Conservation (phyloP, 192 early-diverging fungal genomes). For the Coemansia sp. region DNA sequence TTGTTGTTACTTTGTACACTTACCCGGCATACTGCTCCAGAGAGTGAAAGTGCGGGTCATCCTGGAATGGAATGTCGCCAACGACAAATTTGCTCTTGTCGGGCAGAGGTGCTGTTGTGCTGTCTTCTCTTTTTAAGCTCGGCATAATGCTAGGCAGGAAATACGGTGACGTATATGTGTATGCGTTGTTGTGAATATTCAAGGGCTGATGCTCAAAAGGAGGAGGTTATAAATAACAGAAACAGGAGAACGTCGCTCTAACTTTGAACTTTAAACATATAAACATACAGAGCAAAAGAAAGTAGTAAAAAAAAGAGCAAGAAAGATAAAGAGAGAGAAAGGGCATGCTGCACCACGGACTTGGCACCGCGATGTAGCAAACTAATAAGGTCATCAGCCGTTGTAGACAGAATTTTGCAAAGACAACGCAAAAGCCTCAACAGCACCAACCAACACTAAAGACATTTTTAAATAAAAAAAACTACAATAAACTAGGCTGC, state of each 20-base stretch:
- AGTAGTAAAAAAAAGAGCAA: neutral
- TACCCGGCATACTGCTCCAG: slow-evolving; percentile 48
- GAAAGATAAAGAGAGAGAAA: neutral
- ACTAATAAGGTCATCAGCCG: neutral
- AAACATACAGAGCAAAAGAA: neutral
- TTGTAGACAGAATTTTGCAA: too few species aligned
- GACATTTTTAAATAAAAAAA: too few species aligned
- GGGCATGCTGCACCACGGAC: neutral
- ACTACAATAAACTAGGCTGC: too few species aligned
- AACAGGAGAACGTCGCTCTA: neutral
- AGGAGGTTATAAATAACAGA: too few species aligned
- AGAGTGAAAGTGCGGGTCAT: slow-evolving; percentile 26
- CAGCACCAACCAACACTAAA: too few species aligned
- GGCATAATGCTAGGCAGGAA: neutral
- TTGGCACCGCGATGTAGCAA: neutral
- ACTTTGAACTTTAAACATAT: neutral
- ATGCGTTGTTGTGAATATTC: neutral
- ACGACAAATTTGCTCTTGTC: slow-evolving; percentile 25
- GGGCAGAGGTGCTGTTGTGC: slow-evolving; percentile 11
- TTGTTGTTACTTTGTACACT: slow-evolving; percentile 7
- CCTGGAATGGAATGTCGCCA: slow-evolving; percentile 34
- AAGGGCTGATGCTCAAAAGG: too few species aligned
- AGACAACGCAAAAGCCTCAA: neutral
- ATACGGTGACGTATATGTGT: neutral
- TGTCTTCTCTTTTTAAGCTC: neutral